A percentile compares a stretch with the other conserved stretches of the same genome.
These are phyloP conservation scores for Pseudogymnoascus sp. DNA, from an alignment of 2,329 filamentous ascomycete genomes.

Conservation along the genomic window DNA sequence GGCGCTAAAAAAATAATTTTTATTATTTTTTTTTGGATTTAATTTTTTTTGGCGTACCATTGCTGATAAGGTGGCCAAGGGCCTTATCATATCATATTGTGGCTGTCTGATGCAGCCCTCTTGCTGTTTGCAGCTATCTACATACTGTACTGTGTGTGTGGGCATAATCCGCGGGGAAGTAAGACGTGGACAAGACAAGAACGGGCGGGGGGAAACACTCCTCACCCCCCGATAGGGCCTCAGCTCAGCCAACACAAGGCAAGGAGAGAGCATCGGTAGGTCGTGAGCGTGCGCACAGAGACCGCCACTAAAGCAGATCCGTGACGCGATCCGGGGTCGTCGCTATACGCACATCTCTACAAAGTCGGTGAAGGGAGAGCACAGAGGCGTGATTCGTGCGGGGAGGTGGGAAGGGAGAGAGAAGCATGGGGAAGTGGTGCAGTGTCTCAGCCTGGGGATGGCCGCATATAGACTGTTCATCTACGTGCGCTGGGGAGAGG, in stretches of 20 bases:
- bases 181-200: too few relatives aligned
- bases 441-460: neutral
- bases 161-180: neutral
- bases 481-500: neutral
- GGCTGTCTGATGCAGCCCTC: neutral
- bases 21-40: neutral
- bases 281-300: neutral
- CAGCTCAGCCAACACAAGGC: neutral
- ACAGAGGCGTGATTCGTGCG: neutral
- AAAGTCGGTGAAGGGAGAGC: neutral
- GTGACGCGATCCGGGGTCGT: neutral
- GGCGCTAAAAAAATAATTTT: neutral
- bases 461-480: neutral
- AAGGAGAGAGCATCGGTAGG: neutral
- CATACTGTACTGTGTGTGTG: too few relatives aligned
- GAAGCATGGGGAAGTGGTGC: too few relatives aligned
- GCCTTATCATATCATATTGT: neutral
- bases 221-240: neutral
- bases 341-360: neutral
- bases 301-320: too few relatives aligned
- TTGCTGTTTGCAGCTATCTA: too few relatives aligned
- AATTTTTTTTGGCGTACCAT: neutral
- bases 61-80: too few relatives aligned
- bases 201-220: neutral
- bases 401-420: neutral